Evolutionary conservation across 169 alveolate species (phyloP).

Genomic region (Plasmodium blacklocki): DNA sequence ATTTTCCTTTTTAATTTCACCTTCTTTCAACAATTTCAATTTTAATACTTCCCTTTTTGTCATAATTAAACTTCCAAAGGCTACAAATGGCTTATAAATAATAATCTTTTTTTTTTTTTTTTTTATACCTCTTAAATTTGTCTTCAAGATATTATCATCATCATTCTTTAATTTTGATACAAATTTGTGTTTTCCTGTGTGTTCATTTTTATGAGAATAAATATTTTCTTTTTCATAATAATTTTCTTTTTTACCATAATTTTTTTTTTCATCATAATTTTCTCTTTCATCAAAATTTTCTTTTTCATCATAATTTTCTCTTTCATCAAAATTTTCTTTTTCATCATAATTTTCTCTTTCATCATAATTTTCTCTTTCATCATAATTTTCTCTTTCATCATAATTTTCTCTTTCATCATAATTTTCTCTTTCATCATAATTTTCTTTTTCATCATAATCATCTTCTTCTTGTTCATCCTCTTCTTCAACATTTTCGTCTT

Average conservation of each 20-base stretch:
- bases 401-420: not conserved
- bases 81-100: conserved; percentile 64
- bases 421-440: not conserved
- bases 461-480: not conserved
- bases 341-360: not conserved
- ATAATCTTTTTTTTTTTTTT: conserved; percentile 1
- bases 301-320: too few relatives aligned
- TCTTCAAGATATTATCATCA: not conserved
- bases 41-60: conserved; percentile 34
- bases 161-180: not conserved
- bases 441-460: not conserved
- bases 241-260: not conserved
- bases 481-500: not conserved
- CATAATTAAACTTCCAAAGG: conserved; percentile 68
- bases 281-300: not conserved
- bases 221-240: not conserved
- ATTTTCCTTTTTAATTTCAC: conserved; percentile 31
- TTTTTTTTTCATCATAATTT: not conserved
- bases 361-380: not conserved
- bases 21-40: conserved; percentile 6
- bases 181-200: not conserved
- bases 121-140: not conserved
- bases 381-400: not conserved
- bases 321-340: too few relatives aligned
- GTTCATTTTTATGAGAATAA: not conserved